Conservation (phyloP, 2,329 filamentous ascomycete species). For the Chaetomium strumarium region DNA sequence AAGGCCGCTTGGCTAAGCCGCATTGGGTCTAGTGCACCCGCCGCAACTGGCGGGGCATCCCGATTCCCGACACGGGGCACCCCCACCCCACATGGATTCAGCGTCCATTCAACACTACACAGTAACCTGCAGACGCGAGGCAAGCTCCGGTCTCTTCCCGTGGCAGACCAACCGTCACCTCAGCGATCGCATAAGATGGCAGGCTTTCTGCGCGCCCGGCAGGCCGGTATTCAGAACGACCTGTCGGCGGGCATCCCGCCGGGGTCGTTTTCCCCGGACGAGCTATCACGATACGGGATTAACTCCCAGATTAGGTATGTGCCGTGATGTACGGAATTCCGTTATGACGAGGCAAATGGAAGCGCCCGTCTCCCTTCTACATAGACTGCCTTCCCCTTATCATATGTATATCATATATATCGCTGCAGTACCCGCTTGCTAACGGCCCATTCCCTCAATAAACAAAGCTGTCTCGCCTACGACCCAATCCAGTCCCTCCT, state of each 20-base stretch:
- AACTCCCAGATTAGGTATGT: constrained; percentile 64
- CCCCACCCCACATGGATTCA: constrained; percentile 6
- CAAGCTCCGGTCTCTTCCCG: not conserved
- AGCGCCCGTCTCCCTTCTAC: not conserved
- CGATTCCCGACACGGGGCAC: too few relatives aligned
- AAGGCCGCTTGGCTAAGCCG: too few relatives aligned
- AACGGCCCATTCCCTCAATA: constrained; percentile 25
- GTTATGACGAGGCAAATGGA: not conserved
- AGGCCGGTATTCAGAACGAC: constrained; percentile 87
- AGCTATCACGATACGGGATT: constrained; percentile 77
- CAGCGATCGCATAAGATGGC: constrained; percentile 54
- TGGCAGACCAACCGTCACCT: not conserved
- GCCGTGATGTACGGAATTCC: not conserved
- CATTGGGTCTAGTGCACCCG: not conserved
- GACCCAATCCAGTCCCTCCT: constrained; percentile 91
- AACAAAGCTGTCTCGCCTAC: constrained; percentile 67
- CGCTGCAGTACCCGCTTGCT: not conserved
- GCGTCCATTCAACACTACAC: not conserved
- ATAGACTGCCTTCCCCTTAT: too few relatives aligned
- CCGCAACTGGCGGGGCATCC: not conserved
- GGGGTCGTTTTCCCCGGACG: constrained; percentile 75
- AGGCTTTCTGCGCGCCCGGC: constrained; percentile 83
- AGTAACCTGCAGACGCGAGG: too few relatives aligned
- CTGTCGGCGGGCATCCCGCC: constrained; percentile 75
- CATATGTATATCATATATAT: too few relatives aligned